These are phyloP conservation scores for Colletotrichum viniferum DNA, from an alignment of 2,329 filamentous ascomycete genomes.

Conservation along the genomic window DNA sequence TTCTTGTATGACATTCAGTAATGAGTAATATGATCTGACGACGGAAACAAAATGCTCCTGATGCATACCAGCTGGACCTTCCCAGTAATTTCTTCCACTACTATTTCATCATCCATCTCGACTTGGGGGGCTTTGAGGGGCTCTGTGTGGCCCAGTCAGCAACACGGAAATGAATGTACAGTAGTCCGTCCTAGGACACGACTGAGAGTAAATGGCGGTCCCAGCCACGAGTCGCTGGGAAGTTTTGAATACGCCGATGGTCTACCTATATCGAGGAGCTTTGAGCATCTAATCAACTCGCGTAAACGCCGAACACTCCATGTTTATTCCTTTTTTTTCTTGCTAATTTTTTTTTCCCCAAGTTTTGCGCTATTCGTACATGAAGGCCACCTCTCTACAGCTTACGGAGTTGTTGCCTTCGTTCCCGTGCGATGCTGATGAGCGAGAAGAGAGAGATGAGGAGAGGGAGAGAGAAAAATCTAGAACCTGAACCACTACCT, in stretches of 20 bases:
- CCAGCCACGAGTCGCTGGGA: neutral
- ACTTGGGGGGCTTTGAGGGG: neutral
- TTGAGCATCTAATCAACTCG: neutral
- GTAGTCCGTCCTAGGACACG: neutral
- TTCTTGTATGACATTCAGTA: neutral
- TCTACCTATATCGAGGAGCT: too few relatives aligned
- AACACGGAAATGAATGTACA: neutral
- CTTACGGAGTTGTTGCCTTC: neutral
- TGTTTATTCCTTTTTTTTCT: neutral
- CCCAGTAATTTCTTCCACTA: neutral
- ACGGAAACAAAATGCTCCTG: neutral
- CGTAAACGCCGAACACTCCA: slow-evolving; percentile 4
- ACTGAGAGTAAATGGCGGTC: neutral
- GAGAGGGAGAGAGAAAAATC: neutral
- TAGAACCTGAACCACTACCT: slow-evolving; percentile 13
- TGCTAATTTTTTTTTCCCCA: neutral
- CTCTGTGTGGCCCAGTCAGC: neutral
- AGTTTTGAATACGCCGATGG: neutral
- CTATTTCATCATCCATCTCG: neutral
- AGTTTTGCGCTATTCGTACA: slow-evolving; percentile 12
- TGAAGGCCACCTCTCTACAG: neutral
- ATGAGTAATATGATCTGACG: neutral
- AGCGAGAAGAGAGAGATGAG: neutral
- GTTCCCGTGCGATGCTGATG: neutral
- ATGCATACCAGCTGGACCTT: neutral